Evolutionary conservation across 2,329 filamentous ascomycete species (phyloP), one percentile per base, ranked within the genome.

Genomic region (Aspergillus sp.): DNA sequence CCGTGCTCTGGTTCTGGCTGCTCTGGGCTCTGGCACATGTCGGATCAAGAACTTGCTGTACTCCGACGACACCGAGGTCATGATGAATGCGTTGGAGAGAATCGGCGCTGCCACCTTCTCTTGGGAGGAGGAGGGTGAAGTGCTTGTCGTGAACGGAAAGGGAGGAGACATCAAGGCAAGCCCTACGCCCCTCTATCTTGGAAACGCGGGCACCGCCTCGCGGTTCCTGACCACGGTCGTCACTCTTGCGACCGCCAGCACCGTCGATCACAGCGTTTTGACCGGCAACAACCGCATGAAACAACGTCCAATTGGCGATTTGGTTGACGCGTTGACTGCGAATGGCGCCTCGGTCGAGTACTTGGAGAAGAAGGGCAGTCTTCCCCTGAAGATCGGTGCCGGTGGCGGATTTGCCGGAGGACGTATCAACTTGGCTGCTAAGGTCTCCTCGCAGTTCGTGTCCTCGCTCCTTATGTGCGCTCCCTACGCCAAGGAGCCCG

Each of bases 241-340:
- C 11, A 88, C 92, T 8, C 82, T 99, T 26, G 94, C 92, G 62
- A 80, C 84, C 33, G 82, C 90, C 1, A 74, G 73, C 32, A 76
- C 77, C 13, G 80, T 83, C 13, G 79, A 81, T 16, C 86, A 86
- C 3, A 96, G 89, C 4, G 76, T 96, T 30, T 78, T 99, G 35
- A 99, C 94, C 0, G 94, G 94, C 42, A 99, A 99, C 72, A 86
- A 89, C 9, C 85, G 94, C 49, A 99, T 99, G 94, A 95, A 97
- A 76, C 85, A 93, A 60, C 84, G 94, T 50, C 95, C 95, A 1
- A 96, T 97, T 64, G 93, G 91, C 2, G 87, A 94, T 16, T 82
- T 99, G 11, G 93, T 99, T 11, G 90, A 96, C 67, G 93, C 94
- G 19, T 79, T 99, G 47, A 84, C 87, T 43, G 82, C 83, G 1